Conservation (phyloP, 352 stramenopile species). For the Globisporangium abappressorium region DNA sequence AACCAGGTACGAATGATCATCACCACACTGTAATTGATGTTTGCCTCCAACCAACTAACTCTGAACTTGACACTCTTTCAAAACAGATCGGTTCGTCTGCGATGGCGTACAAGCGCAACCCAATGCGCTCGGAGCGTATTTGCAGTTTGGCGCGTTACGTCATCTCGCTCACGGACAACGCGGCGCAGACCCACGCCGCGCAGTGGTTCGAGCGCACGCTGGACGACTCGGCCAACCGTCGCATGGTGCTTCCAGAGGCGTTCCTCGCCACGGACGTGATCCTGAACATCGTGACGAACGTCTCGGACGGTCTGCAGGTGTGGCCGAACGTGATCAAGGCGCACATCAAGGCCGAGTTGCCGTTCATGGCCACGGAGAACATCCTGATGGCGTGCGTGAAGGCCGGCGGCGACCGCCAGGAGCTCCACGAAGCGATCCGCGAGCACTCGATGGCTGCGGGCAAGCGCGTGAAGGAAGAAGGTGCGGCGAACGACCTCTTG, state of each 20-base stretch:
- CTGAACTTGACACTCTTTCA: background rate
- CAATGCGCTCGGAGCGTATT: slow-evolving; percentile 98
- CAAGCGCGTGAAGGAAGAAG: slow-evolving; percentile 97
- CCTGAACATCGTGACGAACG: slow-evolving; percentile 96
- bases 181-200: slow-evolving; percentile 95
- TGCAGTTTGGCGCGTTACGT: slow-evolving; percentile 98
- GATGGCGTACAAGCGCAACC: slow-evolving; percentile 99
- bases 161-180: slow-evolving; percentile 96
- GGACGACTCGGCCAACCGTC: slow-evolving; percentile 97
- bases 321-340: slow-evolving; percentile 94
- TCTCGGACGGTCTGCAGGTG: slow-evolving; percentile 96
- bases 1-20: slow-evolving; percentile 50
- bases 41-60: background rate
- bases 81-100: slow-evolving; percentile 94
- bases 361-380: slow-evolving; percentile 99
- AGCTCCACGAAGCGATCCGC: slow-evolving; percentile 97
- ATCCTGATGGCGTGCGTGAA: slow-evolving; percentile 99
- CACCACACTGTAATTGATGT: background rate
- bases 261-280: slow-evolving; percentile 98
- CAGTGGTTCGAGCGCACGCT: slow-evolving; percentile 99
- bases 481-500: slow-evolving; percentile 96
- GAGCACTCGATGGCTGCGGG: slow-evolving; percentile 98
- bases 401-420: slow-evolving; percentile 96
- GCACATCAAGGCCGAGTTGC: slow-evolving; percentile 98
- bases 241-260: slow-evolving; percentile 96